Percentiles rank a stretch among this genome's conserved stretches.
Conservation (phyloP, 2,329 filamentous ascomycete genomes). For the Microcyclosporella mali region DNA sequence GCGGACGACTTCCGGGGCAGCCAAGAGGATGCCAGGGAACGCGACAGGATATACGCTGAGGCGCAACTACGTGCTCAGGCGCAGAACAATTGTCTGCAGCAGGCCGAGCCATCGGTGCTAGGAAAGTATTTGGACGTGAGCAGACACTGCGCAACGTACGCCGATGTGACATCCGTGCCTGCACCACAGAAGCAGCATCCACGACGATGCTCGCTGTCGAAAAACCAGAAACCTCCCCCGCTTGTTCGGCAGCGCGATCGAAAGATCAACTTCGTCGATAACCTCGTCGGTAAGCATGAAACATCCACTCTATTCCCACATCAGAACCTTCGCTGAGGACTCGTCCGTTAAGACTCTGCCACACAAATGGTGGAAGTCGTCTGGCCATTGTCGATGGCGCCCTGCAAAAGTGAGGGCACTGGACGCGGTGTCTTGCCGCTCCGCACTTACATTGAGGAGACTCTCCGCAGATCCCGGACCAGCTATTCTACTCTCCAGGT, state of each 20-base stretch:
- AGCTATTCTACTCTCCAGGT: conserved; percentile 98
- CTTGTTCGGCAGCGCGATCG: conserved; percentile 83
- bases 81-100: conserved; percentile 7
- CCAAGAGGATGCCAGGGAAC: conserved; percentile 27
- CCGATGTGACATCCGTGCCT: conserved; percentile 45
- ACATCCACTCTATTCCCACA: conserved; percentile 9
- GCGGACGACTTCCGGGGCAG: conserved; percentile 53
- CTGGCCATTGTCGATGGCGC: conserved; percentile 83
- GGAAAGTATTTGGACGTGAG: conserved; percentile 10
- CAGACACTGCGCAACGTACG: conserved; percentile 24
- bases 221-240: conserved; percentile 61
- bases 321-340: conserved; percentile 31
- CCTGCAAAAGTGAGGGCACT: conserved; percentile 63
- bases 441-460: conserved; percentile 96
- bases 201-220: conserved; percentile 50
- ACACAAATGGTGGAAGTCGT: conserved; percentile 96
- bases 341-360: conserved; percentile 67
- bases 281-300: conserved; percentile 83
- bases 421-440: conserved; percentile 78
- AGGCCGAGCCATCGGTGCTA: conserved; percentile 5
- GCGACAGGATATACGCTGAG: conserved; percentile 19
- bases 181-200: conserved; percentile 59
- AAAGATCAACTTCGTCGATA: conserved; percentile 93
- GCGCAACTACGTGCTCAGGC: conserved; percentile 14
- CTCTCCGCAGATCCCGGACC: conserved; percentile 84